Evolutionary conservation across 805 yeast genomes (phyloP).

Genomic region (Candida ovalis): DNA sequence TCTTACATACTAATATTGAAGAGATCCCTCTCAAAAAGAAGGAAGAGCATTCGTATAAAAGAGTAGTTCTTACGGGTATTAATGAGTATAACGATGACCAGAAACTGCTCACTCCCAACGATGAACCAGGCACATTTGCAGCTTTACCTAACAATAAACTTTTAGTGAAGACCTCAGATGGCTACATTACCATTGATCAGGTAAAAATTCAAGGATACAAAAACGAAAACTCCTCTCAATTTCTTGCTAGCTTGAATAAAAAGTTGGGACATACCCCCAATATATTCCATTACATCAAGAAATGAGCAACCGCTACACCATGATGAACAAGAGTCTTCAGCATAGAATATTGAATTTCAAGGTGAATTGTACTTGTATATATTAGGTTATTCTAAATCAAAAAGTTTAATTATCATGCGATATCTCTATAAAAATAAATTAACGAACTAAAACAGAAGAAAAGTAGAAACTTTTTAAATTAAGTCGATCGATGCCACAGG

Average conservation of each 20-base stretch:
- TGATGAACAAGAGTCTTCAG: no score
- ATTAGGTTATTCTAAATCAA: no score
- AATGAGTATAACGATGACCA: neutral
- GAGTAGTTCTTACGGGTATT: conserved; percentile 48
- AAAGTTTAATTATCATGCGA: no score
- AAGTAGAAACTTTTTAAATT: conserved; percentile 10
- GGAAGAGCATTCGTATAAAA: conserved; percentile 16
- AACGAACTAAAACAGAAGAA: neutral
- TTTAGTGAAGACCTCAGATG: conserved; percentile 42
- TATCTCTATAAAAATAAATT: no score
- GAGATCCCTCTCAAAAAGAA: conserved; percentile 28
- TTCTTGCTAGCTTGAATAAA: conserved; percentile 41
- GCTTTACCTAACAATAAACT: conserved; percentile 18
- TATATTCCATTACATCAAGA: neutral
- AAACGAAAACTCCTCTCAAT: conserved; percentile 42
- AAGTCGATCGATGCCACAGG: no score
- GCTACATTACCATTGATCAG: conserved; percentile 32
- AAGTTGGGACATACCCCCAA: conserved; percentile 36
- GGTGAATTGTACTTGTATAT: no score
- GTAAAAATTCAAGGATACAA: conserved; percentile 56
- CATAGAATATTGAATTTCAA: no score
- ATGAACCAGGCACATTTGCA: conserved; percentile 18
- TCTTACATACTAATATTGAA: conserved; percentile 45
- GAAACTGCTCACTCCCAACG: neutral
- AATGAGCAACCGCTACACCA: no score